Evolutionary conservation across 805 yeast genomes (phyloP).

Genomic region (Spathaspora sp.): DNA sequence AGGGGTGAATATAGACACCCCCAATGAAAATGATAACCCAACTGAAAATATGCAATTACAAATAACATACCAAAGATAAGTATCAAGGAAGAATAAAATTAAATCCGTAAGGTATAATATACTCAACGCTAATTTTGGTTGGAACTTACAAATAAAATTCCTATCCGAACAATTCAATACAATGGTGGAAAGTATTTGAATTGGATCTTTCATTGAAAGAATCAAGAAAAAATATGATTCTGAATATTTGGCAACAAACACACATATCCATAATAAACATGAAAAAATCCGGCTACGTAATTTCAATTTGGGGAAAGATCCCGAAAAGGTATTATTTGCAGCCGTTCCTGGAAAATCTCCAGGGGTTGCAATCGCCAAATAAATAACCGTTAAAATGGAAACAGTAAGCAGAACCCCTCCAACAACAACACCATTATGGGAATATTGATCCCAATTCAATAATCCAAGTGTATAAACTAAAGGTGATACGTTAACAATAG

Average conservation of each 20-base stretch:
- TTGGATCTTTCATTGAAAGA: slow-evolving; percentile 31
- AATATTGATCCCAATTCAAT: slow-evolving; percentile 19
- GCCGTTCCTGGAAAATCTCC: slow-evolving; percentile 9
- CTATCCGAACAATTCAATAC: slow-evolving; percentile 22
- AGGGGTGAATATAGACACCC: slow-evolving; percentile 34
- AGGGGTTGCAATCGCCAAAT: slow-evolving; percentile 26
- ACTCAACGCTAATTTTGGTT: slow-evolving; percentile 22
- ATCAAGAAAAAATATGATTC: slow-evolving; percentile 36
- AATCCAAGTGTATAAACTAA: slow-evolving; percentile 26
- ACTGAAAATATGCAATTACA: slow-evolving; percentile 34
- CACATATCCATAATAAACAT: slow-evolving; percentile 24
- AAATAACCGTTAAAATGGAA: slow-evolving; percentile 25
- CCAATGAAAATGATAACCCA: slow-evolving; percentile 25
- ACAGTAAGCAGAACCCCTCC: slow-evolving; percentile 23
- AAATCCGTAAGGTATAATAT: slow-evolving; percentile 25
- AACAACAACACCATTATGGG: slow-evolving; percentile 19
- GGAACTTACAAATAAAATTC: slow-evolving; percentile 21
- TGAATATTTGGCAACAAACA: slow-evolving; percentile 29
- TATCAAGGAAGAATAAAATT: slow-evolving; percentile 34
- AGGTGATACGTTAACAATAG: slow-evolving; percentile 22
- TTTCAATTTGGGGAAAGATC: slow-evolving; percentile 20
- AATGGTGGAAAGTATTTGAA: slow-evolving; percentile 24
- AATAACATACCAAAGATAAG: slow-evolving; percentile 39
- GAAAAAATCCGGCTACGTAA: slow-evolving; percentile 22
- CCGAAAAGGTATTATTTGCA: neutral